Percentiles rank a stretch among this genome's conserved stretches.
Conservation (phyloP, 495 filamentous ascomycete genomes). For the Aspergillus taichungensis region DNA sequence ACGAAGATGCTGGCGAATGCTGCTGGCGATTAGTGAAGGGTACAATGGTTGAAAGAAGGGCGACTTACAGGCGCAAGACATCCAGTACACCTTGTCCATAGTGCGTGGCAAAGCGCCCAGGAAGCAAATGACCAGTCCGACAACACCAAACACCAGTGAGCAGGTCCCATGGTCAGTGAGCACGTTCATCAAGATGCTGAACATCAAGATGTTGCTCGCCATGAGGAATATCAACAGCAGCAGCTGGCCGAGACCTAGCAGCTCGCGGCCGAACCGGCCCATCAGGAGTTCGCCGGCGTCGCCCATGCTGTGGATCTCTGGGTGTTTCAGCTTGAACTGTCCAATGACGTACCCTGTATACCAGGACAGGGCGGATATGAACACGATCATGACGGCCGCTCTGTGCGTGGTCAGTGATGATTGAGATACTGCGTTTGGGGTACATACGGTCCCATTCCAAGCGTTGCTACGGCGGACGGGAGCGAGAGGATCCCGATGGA, state of each 20-base stretch:
- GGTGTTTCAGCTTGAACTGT: constrained; percentile 27
- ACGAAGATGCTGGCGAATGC: constrained; percentile 47
- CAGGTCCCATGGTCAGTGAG: constrained; percentile 57
- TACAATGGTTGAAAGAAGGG: too few relatives aligned
- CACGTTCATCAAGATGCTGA: constrained; percentile 55
- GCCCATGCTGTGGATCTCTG: constrained; percentile 56
- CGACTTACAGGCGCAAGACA: constrained; percentile 37
- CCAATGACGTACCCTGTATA: constrained; percentile 31
- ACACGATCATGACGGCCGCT: constrained; percentile 46
- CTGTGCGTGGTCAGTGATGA: constrained; percentile 3
- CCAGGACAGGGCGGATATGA: constrained; percentile 57
- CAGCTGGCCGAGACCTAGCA: constrained; percentile 53
- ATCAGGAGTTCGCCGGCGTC: constrained; percentile 61
- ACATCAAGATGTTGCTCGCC: constrained; percentile 62
- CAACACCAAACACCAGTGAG: constrained; percentile 55
- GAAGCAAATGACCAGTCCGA: constrained; percentile 55
- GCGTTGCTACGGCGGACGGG: constrained; percentile 51
- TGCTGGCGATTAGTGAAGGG: too few relatives aligned
- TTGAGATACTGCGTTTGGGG: background rate
- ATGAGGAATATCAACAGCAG: constrained; percentile 65
- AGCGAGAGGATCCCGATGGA: constrained; percentile 57
- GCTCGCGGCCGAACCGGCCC: constrained; percentile 53
- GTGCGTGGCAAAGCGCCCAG: constrained; percentile 57
- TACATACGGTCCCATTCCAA: constrained; percentile 49
- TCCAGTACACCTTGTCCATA: constrained; percentile 46